Percentiles rank a stretch among this genome's conserved stretches.
These are phyloP conservation scores for Hypoxylon sp. DNA, from an alignment of 2,329 filamentous ascomycete species.

Conservation along the genomic window DNA sequence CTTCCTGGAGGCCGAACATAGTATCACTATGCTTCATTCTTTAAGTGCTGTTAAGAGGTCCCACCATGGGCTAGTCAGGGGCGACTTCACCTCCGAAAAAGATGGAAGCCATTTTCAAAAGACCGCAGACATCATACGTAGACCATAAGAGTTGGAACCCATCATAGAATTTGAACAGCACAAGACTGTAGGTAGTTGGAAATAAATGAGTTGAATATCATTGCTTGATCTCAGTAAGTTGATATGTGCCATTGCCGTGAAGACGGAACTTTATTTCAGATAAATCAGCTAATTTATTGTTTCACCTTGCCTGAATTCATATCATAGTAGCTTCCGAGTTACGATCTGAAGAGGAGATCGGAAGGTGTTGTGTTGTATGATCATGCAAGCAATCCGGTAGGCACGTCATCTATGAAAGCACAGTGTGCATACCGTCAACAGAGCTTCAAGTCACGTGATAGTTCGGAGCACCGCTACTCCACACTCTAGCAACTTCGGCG, in stretches of 20 bases:
- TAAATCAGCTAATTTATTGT: no score
- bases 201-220: no score
- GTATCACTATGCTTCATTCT: background rate
- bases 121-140: no score
- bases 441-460: constrained; percentile 23
- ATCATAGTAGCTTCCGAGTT: no score
- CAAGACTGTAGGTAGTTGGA: no score
- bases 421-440: background rate
- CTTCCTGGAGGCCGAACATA: no score
- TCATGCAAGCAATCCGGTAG: background rate
- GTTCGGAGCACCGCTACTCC: constrained; percentile 29
- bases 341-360: background rate
- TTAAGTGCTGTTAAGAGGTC: background rate
- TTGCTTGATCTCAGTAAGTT: no score
- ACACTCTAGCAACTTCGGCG: constrained; percentile 30
- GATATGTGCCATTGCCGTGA: no score
- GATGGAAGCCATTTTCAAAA: background rate
- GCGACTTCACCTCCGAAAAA: background rate
- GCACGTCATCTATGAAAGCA: background rate
- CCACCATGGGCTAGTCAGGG: background rate
- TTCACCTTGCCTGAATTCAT: no score
- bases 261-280: no score
- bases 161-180: no score
- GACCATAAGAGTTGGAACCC: no score
- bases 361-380: background rate